Percentiles rank a stretch among this genome's conserved stretches.
These are phyloP conservation scores for Pestalotiopsis sp. DNA, from an alignment of 2,329 filamentous ascomycete species.

Conservation along the genomic window DNA sequence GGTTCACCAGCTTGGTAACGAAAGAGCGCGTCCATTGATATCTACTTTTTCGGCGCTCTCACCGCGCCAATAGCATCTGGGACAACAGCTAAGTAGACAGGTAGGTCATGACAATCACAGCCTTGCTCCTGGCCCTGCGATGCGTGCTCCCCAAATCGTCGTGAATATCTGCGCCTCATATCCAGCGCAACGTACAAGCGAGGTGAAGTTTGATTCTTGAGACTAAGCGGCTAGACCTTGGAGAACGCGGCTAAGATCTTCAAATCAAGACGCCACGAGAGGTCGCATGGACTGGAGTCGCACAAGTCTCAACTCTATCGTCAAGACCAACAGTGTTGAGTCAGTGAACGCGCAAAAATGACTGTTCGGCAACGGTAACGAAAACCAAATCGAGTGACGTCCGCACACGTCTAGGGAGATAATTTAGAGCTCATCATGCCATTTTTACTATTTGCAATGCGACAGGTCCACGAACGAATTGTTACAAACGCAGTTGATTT, in stretches of 20 bases:
- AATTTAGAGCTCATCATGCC: too few species aligned
- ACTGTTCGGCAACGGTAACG: neutral
- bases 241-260: neutral
- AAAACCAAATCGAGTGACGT: neutral
- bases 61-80: neutral
- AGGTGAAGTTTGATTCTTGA: neutral
- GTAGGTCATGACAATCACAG: neutral
- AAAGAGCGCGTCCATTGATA: neutral
- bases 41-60: neutral
- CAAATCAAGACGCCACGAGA: neutral
- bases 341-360: neutral
- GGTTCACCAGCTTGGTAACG: neutral
- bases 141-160: neutral
- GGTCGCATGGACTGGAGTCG: neutral
- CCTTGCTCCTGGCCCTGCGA: neutral
- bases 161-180: neutral
- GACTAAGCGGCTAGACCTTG: neutral
- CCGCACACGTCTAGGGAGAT: too few species aligned
- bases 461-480: too few species aligned
- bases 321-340: neutral
- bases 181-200: neutral
- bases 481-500: too few species aligned
- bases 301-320: neutral
- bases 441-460: too few species aligned
- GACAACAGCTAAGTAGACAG: neutral